A percentile compares a stretch with the other conserved stretches of the same genome.
Evolutionary conservation across 345 rosid genomes (phyloP).

Genomic region (Mallotus nudiflorus): DNA sequence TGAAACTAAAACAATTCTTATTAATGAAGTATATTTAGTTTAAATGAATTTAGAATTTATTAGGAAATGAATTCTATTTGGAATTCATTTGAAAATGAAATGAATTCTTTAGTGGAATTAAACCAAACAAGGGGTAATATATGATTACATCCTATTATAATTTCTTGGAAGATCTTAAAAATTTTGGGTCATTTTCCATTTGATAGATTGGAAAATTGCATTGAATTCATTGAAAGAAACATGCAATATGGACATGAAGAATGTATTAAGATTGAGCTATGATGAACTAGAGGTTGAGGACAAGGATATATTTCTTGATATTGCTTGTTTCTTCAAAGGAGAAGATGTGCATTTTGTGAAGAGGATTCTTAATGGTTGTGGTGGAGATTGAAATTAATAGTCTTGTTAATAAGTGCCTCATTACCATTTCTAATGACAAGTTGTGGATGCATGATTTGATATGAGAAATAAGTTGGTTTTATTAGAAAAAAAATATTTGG

Average conservation of each 20-base stretch:
- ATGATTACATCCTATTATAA: too few relatives aligned
- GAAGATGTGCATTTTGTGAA: not conserved
- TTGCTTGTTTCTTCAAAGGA: conserved; percentile 20
- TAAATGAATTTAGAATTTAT: too few relatives aligned
- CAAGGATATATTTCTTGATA: conserved; percentile 18
- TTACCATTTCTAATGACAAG: not conserved
- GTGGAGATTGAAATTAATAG: not conserved
- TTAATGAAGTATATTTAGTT: too few relatives aligned
- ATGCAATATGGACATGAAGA: not conserved
- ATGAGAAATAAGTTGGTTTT: conserved; percentile 17
- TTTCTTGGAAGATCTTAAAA: conserved; percentile 13
- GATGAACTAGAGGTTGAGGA: conserved; percentile 11
- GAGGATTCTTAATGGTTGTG: not conserved
- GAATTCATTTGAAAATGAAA: too few relatives aligned
- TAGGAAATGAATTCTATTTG: too few relatives aligned
- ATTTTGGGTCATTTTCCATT: conserved; percentile 3
- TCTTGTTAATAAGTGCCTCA: conserved; percentile 3
- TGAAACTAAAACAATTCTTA: too few relatives aligned
- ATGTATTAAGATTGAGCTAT: conserved; percentile 3
- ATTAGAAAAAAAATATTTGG: too few relatives aligned
- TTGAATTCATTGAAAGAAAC: not conserved
- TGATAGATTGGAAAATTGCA: conserved; percentile 7
- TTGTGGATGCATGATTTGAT: conserved; percentile 12
- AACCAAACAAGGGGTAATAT: too few relatives aligned
- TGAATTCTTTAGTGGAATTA: too few relatives aligned